Evolutionary conservation across 1,284 basidiomycete species (phyloP).

Genomic region (Tylopilus microsporus): DNA sequence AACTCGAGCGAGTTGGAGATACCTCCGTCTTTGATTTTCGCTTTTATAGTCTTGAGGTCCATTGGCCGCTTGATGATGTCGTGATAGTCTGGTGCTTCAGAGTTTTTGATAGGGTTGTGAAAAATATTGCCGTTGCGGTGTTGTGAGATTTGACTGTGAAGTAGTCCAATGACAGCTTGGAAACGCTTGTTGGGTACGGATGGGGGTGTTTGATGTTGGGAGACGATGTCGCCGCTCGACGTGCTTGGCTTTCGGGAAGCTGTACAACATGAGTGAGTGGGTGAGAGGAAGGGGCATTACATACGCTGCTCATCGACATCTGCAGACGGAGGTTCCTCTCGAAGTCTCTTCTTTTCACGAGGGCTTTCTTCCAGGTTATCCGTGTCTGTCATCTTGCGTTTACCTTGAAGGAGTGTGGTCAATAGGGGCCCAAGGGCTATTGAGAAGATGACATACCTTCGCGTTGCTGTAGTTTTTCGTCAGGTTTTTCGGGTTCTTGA

Average conservation of each 20-base stretch:
- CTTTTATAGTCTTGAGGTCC: conserved; percentile 87
- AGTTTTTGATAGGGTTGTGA: conserved; percentile 81
- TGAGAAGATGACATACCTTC: conserved; percentile 18
- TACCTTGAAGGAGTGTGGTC: conserved; percentile 40
- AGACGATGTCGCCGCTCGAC: conserved; percentile 14
- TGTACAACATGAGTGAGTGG: conserved; percentile 15
- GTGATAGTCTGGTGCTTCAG: conserved; percentile 85
- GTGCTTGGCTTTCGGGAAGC: conserved; percentile 22
- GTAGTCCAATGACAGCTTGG: conserved; percentile 73
- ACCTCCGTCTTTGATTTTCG: conserved; percentile 73
- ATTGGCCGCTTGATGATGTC: conserved; percentile 88
- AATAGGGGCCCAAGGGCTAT: neutral
- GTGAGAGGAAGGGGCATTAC: neutral
- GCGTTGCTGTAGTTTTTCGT: conserved; percentile 15
- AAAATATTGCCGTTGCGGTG: conserved; percentile 88
- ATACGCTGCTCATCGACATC: conserved; percentile 62
- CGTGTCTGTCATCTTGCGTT: conserved; percentile 61
- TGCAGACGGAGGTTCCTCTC: conserved; percentile 53
- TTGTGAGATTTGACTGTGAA: conserved; percentile 77
- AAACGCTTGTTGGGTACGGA: conserved; percentile 60
- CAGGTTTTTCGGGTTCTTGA: conserved; percentile 12
- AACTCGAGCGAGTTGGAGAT: conserved; percentile 81
- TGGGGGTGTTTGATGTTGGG: conserved; percentile 28
- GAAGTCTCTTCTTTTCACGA: conserved; percentile 57
- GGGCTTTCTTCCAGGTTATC: conserved; percentile 47